Evolutionary conservation across 768 basidiomycete species (phyloP), one percentile per base, ranked within the genome.

Genomic region (Tylopilus cervinicoccineus): DNA sequence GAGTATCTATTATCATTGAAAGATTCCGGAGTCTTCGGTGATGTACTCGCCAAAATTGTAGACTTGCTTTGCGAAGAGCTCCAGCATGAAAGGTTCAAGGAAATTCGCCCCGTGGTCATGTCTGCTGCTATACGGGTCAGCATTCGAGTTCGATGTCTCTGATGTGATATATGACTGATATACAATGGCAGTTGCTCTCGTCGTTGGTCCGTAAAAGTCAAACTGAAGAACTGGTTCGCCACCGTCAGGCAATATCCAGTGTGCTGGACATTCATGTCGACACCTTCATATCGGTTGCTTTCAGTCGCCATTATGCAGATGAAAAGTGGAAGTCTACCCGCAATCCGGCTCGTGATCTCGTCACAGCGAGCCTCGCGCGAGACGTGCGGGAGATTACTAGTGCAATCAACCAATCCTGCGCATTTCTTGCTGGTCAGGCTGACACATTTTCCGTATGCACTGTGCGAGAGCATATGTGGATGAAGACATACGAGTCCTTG

Each of bases 51-150:
- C 8, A 84, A 81, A 62, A 74, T 86, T 31, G 70, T 81, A 13
- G 80, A 83, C 52, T 85, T 89, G 51, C 74, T 93, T 43, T 87
- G 84, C 63, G 88, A 88, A 60, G 84, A 89, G 54, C 66, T 88
- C 17, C 92, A 93, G 60, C 88, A 92, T 54, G 79, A 83, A 48
- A 77, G 87, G 4, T 86, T 88, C 60, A 66, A 72, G 41, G 70
- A 73, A 22, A 68, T 78, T 19, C 77, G 85, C 14, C 81, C 88
- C 1, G 67, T 69, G 20, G 77, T 83, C 16, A 79, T 92, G 68
- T 61, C 72, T 23, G 70, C 77, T 26, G 84, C 84, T 4, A 68
- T 81, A 38, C 73, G 76, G 55, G 93, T 92, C 61, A 69, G 86
- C 71, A 20, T 33, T 33, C 45, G 51, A 8, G 31, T 38, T 36